Percentiles rank a stretch among this genome's conserved stretches.
Conservation (phyloP, 1,284 basidiomycete species). For the Ustilago vetiveriae region DNA sequence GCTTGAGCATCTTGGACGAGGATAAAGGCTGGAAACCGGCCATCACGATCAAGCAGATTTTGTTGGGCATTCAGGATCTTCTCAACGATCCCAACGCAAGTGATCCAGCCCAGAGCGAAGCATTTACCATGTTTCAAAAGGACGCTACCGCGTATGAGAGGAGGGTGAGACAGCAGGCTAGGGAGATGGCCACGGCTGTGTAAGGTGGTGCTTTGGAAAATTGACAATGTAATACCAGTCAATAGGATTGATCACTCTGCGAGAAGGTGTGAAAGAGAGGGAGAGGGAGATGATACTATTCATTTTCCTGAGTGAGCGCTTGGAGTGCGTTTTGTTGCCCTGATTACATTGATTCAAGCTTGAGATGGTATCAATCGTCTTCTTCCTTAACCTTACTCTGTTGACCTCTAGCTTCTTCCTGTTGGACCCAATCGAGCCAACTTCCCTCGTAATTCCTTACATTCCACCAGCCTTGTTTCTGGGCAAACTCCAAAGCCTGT, state of each 20-base stretch:
- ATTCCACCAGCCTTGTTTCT: slow-evolving; percentile 82
- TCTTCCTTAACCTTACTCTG: slow-evolving; percentile 61
- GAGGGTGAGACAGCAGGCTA: slow-evolving; percentile 48
- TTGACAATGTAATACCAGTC: too few relatives aligned
- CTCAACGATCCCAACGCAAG: slow-evolving; percentile 92
- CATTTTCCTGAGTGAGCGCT: too few relatives aligned
- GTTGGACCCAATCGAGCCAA: slow-evolving; percentile 89
- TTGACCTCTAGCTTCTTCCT: slow-evolving; percentile 65
- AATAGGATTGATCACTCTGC: too few relatives aligned
- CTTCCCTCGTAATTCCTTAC: slow-evolving; percentile 88
- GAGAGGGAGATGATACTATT: too few relatives aligned
- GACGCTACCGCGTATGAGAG: slow-evolving; percentile 63
- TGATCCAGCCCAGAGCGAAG: slow-evolving; percentile 95
- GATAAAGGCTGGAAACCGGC: slow-evolving; percentile 99
- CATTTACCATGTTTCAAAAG: slow-evolving; percentile 92
- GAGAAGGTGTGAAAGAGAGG: too few relatives aligned
- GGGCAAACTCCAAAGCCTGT: slow-evolving; percentile 84
- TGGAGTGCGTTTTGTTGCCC: too few relatives aligned
- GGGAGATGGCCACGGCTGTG: slow-evolving; percentile 45
- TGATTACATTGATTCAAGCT: too few relatives aligned
- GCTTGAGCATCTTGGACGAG: slow-evolving; percentile 96
- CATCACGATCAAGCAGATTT: slow-evolving; percentile 98
- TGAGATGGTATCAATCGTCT: slow-evolving; percentile 43
- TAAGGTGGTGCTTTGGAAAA: too few relatives aligned
- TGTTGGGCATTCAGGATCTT: slow-evolving; percentile 93